Base-by-base conservation (phyloP, 352 stramenopile species). In the Globisporangium paroecandrum region DNA sequence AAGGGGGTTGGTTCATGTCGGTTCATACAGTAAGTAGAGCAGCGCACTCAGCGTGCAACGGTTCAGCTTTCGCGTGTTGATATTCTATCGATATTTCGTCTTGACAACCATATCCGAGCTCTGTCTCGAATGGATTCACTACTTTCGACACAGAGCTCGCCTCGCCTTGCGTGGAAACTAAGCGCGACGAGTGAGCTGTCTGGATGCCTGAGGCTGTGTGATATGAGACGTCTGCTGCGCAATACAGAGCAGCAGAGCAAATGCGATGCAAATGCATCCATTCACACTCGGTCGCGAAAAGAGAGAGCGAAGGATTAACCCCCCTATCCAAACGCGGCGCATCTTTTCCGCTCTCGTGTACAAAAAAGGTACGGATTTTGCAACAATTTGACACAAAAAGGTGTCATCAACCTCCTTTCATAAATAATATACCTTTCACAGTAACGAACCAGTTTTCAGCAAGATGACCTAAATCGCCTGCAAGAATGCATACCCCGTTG, bases 361-460 rank as follows among this genome's bases (percentile, higher is more conserved):
- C 34, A 38, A 62, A 62, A 20, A 51, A 62, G 57, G 57, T 62
- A 62, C 57, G n/a, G 9, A 6, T 32, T 32, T 13, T 65, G 59
- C 38, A 65, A 65, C 60, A 58, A 55, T 29, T 18, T 43, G 60
- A 57, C 60, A 29, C 60, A 58, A 32, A 65, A 58, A 65, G 24
- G 27, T 9, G 12, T 8, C 59, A 65, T 58, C 20, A 15, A 12
- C 4, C 20, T 15, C 27, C 25, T 43, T 22, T 41, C 4, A 55
- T 10, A 34, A 13, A n/a, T 13, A 0, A 57, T 65, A 56, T 15
- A 25, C 58, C 56, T 8, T 53, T 22, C 24, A 46, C 56, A 24
- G 1, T 0, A 2, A 15, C 49, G 15, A 25, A 24, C 10, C 22
- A 22, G 18, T n/a, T 32, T 25, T 5, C 13, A n/a, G 6, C 5